Conservation (phyloP, 495 filamentous ascomycete genomes). For the Venustampulla echinocandica region DNA sequence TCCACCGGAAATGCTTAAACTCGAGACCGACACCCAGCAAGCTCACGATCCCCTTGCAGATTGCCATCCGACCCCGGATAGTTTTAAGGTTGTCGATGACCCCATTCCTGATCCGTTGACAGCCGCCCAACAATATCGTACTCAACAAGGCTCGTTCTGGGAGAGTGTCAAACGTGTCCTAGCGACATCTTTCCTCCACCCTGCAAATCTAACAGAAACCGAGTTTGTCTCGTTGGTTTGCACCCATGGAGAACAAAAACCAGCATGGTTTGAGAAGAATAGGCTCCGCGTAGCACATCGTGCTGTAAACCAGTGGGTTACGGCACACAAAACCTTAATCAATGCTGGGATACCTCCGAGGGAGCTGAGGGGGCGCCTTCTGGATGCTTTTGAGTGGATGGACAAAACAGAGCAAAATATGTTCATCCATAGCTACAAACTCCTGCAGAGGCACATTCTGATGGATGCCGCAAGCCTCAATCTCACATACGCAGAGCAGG, state of each 20-base stretch:
- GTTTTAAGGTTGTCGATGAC: too few species aligned
- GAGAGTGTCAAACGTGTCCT: not conserved
- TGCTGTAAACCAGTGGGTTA: not conserved
- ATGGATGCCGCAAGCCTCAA: not conserved
- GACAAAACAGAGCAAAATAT: not conserved
- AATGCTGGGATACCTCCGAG: constrained; percentile 5
- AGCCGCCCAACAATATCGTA: too few species aligned
- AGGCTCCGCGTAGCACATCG: not conserved
- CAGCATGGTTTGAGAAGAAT: constrained; percentile 4
- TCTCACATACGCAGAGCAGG: not conserved
- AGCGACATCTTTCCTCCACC: constrained; percentile 2
- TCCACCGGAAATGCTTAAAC: too few species aligned
- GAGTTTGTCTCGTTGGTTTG: constrained; percentile 10
- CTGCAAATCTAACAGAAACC: not conserved
- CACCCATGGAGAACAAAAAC: not conserved
- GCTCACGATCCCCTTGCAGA: too few species aligned
- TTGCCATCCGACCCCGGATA: too few species aligned
- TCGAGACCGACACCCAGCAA: too few species aligned
- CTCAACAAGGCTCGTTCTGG: constrained; percentile 2
- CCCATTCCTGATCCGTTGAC: too few species aligned
- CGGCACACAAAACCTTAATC: not conserved
- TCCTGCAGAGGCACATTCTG: not conserved
- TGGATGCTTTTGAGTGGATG: constrained; percentile 7
- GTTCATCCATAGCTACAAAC: constrained; percentile 6
- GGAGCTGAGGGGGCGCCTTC: not conserved